Conservation (phyloP, 371 early-diverging fungal genomes). For the Actinomortierella wolfii region DNA sequence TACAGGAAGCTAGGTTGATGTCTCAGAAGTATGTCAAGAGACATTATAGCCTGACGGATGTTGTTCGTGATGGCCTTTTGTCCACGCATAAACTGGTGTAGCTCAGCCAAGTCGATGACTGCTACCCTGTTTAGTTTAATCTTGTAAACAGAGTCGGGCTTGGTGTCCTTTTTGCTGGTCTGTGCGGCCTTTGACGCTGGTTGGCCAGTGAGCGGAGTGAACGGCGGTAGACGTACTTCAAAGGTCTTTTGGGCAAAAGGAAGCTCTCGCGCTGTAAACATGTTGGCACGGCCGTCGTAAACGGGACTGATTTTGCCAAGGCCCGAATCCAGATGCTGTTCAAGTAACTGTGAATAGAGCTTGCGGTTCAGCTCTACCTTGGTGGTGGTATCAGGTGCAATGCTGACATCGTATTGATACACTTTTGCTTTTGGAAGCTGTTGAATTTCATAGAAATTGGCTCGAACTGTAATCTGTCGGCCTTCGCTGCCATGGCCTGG, state of each 20-base stretch:
- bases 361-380: slow-evolving; percentile 29
- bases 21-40: slow-evolving; percentile 77
- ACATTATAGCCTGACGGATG: slow-evolving; percentile 57
- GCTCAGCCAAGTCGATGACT: slow-evolving; percentile 40
- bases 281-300: slow-evolving; percentile 46
- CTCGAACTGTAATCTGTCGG: not conserved
- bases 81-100: slow-evolving; percentile 51
- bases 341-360: slow-evolving; percentile 48
- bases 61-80: no score
- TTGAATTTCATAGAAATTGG: slow-evolving; percentile 17
- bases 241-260: not conserved
- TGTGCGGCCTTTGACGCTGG: no score
- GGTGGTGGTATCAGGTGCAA: slow-evolving; percentile 38
- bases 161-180: no score
- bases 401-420: slow-evolving; percentile 27
- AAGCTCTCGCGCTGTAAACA: not conserved
- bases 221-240: not conserved
- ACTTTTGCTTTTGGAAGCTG: slow-evolving; percentile 11
- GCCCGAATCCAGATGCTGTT: slow-evolving; percentile 27
- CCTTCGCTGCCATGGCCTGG: slow-evolving; percentile 1
- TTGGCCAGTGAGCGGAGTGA: no score
- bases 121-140: slow-evolving; percentile 48
- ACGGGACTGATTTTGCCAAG: slow-evolving; percentile 38
- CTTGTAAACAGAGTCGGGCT: slow-evolving; percentile 10
- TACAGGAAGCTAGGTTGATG: slow-evolving; percentile 67